These are phyloP conservation scores for Scutellaria barbata DNA, from an alignment of 257 asterid genomes.

Conservation along the genomic window DNA sequence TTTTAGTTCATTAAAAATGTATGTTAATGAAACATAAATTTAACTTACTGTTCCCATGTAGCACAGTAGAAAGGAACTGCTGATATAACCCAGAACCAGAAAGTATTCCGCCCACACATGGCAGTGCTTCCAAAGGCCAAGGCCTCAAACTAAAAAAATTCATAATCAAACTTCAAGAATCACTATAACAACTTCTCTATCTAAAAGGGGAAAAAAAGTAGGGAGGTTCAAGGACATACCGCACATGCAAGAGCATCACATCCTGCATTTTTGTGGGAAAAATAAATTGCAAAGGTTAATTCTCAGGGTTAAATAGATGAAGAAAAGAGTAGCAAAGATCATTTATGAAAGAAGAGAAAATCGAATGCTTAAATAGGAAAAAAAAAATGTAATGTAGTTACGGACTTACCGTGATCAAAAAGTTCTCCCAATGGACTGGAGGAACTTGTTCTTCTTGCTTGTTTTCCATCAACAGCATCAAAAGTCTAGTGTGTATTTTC, in stretches of 20 bases:
- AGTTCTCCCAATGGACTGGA: slow-evolving; percentile 96
- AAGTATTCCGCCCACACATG: slow-evolving; percentile 75
- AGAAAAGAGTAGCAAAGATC: slow-evolving; percentile 24
- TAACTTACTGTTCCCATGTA: slow-evolving; percentile 92
- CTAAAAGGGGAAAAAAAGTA: background rate
- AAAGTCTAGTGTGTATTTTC: slow-evolving; percentile 59
- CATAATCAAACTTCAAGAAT: slow-evolving; percentile 31
- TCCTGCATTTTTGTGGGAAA: slow-evolving; percentile 54
- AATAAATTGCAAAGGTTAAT: slow-evolving; percentile 32
- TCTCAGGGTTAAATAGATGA: slow-evolving; percentile 24
- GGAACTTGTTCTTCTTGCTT: slow-evolving; percentile 95
- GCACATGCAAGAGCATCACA: slow-evolving; percentile 99
- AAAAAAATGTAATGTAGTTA: background rate
- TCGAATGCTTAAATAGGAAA: background rate
- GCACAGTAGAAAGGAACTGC: slow-evolving; percentile 85
- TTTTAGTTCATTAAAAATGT: slow-evolving; percentile 7
- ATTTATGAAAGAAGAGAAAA: slow-evolving; percentile 19
- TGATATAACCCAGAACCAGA: slow-evolving; percentile 93
- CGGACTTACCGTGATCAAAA: slow-evolving; percentile 74
- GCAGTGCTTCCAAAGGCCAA: slow-evolving; percentile 93
- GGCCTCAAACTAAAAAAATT: slow-evolving; percentile 65
- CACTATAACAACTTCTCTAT: slow-evolving; percentile 19
- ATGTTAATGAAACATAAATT: slow-evolving; percentile 23
- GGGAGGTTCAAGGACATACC: slow-evolving; percentile 54
- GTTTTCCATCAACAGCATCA: slow-evolving; percentile 98